These are phyloP conservation scores for Ascochyta pisi DNA, from an alignment of 2,329 filamentous ascomycete genomes.

Conservation along the genomic window DNA sequence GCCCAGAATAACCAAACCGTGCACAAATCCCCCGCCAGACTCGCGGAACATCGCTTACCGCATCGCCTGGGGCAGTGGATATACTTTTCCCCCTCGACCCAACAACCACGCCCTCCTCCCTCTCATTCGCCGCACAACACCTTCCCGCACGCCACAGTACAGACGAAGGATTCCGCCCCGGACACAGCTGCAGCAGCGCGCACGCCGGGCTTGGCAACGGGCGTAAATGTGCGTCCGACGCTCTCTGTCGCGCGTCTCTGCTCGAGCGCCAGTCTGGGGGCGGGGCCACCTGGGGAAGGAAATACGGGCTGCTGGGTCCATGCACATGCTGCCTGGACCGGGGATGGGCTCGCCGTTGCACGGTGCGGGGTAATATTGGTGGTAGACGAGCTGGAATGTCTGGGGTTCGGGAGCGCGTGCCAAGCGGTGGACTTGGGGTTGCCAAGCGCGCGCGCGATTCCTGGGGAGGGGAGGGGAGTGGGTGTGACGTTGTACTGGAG, in stretches of 20 bases:
- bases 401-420: constrained; percentile 15
- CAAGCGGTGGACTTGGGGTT: background rate
- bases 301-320: background rate
- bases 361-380: constrained; percentile 31
- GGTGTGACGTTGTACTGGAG: too few relatives aligned
- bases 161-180: constrained; percentile 4
- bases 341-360: constrained; percentile 9
- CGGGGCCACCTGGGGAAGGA: background rate
- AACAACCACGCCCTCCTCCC: too few relatives aligned
- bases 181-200: background rate
- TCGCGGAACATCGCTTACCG: background rate
- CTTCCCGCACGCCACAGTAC: constrained; percentile 9
- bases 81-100: constrained; percentile 11
- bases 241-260: too few relatives aligned
- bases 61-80: constrained; percentile 4
- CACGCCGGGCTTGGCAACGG: constrained; percentile 9
- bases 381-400: constrained; percentile 1
- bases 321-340: too few relatives aligned
- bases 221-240: constrained; percentile 5
- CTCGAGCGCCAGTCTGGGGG: background rate
- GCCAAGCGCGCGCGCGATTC: constrained; percentile 14
- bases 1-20: background rate
- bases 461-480: background rate
- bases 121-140: background rate
- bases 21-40: background rate